phyloP scores from a whole-genome alignment of 2,329 filamentous ascomycete genomes.

The Coniochaeta sp. region DNA sequence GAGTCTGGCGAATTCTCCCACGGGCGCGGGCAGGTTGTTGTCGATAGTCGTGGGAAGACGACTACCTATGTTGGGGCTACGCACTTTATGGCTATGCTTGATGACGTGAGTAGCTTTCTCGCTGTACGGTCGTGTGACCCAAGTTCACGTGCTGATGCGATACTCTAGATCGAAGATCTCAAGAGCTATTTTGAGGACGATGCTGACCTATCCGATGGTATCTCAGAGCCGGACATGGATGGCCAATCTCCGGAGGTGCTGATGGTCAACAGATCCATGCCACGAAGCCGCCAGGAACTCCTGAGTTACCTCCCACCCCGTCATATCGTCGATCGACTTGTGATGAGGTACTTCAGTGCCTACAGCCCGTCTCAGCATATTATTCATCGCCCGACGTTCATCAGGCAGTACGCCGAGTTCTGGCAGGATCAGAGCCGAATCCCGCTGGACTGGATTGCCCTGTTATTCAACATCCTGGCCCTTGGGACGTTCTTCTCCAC shows the following conservation, averaged over 20 bases:
- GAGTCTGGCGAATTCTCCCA: conserved; percentile 15
- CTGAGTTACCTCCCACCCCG: conserved; percentile 39
- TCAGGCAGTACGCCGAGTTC: conserved; percentile 42
- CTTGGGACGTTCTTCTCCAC: conserved; percentile 37
- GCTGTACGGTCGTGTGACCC: not conserved
- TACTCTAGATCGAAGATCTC: conserved; percentile 46
- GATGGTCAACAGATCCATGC: conserved; percentile 29
- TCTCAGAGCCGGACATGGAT: conserved; percentile 19
- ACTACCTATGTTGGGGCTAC: conserved; percentile 51
- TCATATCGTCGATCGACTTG: conserved; percentile 38
- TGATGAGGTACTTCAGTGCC: conserved; percentile 46
- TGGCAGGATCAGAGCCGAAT: conserved; percentile 33
- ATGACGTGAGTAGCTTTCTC: conserved; percentile 41
- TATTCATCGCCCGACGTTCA: conserved; percentile 45
- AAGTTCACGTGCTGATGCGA: not conserved
- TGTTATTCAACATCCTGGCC: conserved; percentile 40
- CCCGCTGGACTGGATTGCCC: conserved; percentile 40
- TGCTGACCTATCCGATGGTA: conserved; percentile 16
- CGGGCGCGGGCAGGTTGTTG: conserved; percentile 28
- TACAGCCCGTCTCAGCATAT: conserved; percentile 44
- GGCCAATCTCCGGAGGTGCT: conserved; percentile 33
- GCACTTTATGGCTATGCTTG: conserved; percentile 53
- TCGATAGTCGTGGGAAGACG: conserved; percentile 20
- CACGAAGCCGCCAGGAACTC: conserved; percentile 36
- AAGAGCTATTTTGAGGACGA: conserved; percentile 48